Conservation (phyloP, 139 green algal species). For the Raphidocelis subcapitata region DNA sequence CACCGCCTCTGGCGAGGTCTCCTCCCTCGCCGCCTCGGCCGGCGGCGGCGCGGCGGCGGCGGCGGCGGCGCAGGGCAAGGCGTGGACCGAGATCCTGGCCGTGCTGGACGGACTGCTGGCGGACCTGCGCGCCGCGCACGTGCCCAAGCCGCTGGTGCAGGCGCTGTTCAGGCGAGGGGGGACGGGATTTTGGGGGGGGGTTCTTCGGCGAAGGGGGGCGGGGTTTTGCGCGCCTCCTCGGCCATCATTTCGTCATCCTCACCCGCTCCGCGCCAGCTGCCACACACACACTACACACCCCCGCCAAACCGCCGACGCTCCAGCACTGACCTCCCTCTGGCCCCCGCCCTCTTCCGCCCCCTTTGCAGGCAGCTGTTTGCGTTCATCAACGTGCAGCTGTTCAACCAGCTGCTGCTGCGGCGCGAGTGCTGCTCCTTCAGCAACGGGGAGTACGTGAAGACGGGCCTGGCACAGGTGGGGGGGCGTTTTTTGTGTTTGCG, state of each 20-base stretch:
- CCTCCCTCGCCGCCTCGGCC: too few species aligned
- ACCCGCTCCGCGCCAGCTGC: too few species aligned
- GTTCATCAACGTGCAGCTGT: conserved; percentile 99
- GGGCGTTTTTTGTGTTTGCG: neutral
- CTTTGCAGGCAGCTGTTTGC: conserved; percentile 59
- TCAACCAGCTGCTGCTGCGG: conserved; percentile 98
- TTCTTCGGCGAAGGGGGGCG: too few species aligned
- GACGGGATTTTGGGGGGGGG: too few species aligned
- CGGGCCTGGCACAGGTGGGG: conserved; percentile 76
- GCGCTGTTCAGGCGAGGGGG: too few species aligned
- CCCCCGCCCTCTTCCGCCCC: too few species aligned
- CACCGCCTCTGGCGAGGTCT: conserved; percentile 3
- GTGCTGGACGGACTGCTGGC: conserved; percentile 82
- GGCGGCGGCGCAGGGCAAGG: conserved; percentile 43
- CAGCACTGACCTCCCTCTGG: too few species aligned
- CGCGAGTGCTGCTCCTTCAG: conserved; percentile 99
- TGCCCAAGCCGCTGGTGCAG: conserved; percentile 89
- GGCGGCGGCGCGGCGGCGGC: neutral
- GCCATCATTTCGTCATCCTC: too few species aligned
- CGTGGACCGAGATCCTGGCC: conserved; percentile 89
- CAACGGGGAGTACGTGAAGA: conserved; percentile 99
- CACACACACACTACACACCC: too few species aligned
- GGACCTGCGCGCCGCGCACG: conserved; percentile 59
- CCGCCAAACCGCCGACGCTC: too few species aligned
- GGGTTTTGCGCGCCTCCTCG: too few species aligned